Evolutionary conservation across 208 protist genomes (phyloP).

Genomic region (Lotmaria passim): DNA sequence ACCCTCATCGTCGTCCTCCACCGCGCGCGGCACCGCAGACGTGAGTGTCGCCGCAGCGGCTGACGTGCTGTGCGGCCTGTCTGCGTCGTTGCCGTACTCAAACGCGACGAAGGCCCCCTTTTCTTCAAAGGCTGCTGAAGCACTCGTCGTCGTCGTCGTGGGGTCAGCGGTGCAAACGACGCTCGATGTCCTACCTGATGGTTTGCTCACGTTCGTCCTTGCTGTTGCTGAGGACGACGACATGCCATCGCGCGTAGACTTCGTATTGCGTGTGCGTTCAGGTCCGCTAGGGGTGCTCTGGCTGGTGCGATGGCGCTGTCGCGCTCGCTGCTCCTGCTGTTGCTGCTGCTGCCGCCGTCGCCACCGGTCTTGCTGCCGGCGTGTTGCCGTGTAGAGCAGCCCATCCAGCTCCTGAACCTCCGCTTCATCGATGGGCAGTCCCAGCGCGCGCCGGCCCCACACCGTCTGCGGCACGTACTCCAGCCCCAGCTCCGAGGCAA

Average conservation of each 20-base stretch:
- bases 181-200: no score
- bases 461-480: conserved; percentile 65
- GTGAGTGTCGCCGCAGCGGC: no score
- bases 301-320: background rate
- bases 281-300: no score
- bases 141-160: no score
- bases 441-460: conserved; percentile 50
- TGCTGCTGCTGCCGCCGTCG: conserved; percentile 11
- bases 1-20: background rate
- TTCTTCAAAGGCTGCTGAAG: background rate
- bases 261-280: no score
- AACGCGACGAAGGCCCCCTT: background rate
- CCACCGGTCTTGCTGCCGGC: conserved; percentile 24
- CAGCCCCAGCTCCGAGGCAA: conserved; percentile 58
- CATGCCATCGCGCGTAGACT: no score
- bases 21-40: background rate
- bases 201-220: no score
- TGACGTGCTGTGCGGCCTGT: no score
- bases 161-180: no score
- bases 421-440: conserved; percentile 32
- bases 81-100: conserved; percentile 21
- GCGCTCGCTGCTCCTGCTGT: background rate
- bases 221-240: no score
- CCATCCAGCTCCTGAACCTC: conserved; percentile 38
- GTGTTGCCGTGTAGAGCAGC: conserved; percentile 28